Evolutionary conservation across 148 eudicot genomes (phyloP), one percentile per base, ranked within the genome.

Genomic region (Rhododendron ovatum): DNA sequence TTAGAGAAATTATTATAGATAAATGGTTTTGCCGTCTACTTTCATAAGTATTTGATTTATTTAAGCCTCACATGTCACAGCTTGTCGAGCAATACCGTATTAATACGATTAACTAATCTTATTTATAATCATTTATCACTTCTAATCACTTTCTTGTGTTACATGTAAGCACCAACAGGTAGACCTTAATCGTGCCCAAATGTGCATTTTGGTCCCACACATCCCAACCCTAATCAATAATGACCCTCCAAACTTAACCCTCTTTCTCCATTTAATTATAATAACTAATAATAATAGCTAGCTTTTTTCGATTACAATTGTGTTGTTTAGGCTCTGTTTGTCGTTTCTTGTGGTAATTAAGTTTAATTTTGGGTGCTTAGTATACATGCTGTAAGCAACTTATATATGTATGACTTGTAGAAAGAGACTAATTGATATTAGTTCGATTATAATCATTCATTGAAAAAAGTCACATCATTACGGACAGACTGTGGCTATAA

Each of bases 31-130:
- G 50, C 26, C 39, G 80, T 83, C 87, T 59, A 30, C 76, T 83
- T 35, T 83, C 41, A 45, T 22, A 11, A 20, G 53, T 87, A 51
- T 79, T 79, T 87, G 82, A 76, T 77, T 88, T 84, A 24, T 86
- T 89, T 84, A 85, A 86, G 84, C 78, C 83, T 84, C 80, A 43
- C 57, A 88, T 89, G 90, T 84, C 91, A 93, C 91, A 88, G 91
- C 88, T 90, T 91, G 95, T 91, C 91, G 80, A 93, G 93, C 93
- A 91, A 91, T 90, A 89, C 82, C 73, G 81, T 88, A 82, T 59
- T 85, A 77, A 15, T 51, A 85, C 87, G 30, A 87, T 85, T 87
- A 61, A 91, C 33, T 79, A 87, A 82, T 81, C 13, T 86, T 17
- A 81, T 84, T 33, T 41, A 59, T 82, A 78, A 86, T 84, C 47